These are phyloP conservation scores for Boletellus deceptivus DNA, from an alignment of 1,284 basidiomycete genomes.

Conservation along the genomic window DNA sequence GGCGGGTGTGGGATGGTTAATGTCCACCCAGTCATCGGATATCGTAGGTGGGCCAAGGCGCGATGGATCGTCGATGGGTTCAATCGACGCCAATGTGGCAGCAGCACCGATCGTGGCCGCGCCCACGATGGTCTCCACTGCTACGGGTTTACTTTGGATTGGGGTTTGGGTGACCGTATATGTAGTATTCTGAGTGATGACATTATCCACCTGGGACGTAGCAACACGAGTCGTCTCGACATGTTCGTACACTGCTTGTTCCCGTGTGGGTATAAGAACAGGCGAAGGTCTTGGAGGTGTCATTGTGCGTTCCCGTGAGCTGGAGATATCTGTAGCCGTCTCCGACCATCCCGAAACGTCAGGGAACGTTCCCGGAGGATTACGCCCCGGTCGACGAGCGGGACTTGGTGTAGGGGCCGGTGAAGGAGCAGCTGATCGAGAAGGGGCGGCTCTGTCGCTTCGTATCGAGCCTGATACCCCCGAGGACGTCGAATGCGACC, in stretches of 20 bases:
- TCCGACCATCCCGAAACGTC: constrained; percentile 33
- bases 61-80: constrained; percentile 15
- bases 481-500: constrained; percentile 18
- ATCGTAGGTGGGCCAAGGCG: constrained; percentile 16
- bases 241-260: constrained; percentile 12
- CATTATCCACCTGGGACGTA: constrained; percentile 7
- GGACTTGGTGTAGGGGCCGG: constrained; percentile 15
- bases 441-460: constrained; percentile 31
- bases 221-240: constrained; percentile 11
- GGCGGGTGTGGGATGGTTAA: constrained; percentile 10
- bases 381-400: constrained; percentile 24
- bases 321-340: constrained; percentile 26
- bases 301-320: constrained; percentile 17
- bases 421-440: constrained; percentile 21
- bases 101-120: neutral
- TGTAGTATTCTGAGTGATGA: constrained; percentile 9
- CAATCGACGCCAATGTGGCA: constrained; percentile 1
- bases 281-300: constrained; percentile 24
- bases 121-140: constrained; percentile 1
- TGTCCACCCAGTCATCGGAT: constrained; percentile 33
- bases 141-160: constrained; percentile 10
- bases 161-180: constrained; percentile 7
- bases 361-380: constrained; percentile 29
- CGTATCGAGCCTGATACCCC: constrained; percentile 25
- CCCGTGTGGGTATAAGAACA: constrained; percentile 27